Evolutionary conservation across 2,329 filamentous ascomycete species (phyloP).

Genomic region (Trichoderma simmonsii): DNA sequence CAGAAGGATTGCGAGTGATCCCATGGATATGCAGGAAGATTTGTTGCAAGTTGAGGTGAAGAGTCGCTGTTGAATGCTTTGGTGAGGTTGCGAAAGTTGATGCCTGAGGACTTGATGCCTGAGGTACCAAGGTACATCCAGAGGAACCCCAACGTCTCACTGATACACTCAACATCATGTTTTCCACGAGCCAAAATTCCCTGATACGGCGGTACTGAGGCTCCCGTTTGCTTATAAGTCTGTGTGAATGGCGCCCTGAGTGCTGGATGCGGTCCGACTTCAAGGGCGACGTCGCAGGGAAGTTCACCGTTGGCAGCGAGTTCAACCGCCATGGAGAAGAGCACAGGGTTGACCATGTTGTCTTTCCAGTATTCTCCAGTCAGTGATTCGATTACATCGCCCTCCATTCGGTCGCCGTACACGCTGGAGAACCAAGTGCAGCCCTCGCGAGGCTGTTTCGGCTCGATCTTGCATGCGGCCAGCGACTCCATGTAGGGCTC

Average conservation of each 20-base stretch:
- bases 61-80: background rate
- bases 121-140: background rate
- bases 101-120: background rate
- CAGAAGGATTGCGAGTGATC: background rate
- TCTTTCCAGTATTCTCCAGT: conserved; percentile 12
- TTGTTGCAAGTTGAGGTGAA: background rate
- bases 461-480: background rate
- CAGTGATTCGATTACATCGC: background rate
- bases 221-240: background rate
- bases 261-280: conserved; percentile 5
- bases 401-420: conserved; percentile 22
- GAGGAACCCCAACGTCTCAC: background rate
- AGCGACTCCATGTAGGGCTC: background rate
- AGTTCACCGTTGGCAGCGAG: background rate
- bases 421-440: conserved; percentile 19
- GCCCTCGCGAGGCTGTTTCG: background rate
- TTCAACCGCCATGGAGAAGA: conserved; percentile 26
- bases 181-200: background rate
- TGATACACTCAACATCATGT: background rate
- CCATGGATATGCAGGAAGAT: background rate
- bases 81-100: background rate
- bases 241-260: background rate
- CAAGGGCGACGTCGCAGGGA: background rate
- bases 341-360: conserved; percentile 22
- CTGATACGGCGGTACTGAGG: background rate